A percentile compares a stretch with the other conserved stretches of the same genome.
Conservation (phyloP, 2,329 filamentous ascomycete genomes). For the Alternaria ventricosa region DNA sequence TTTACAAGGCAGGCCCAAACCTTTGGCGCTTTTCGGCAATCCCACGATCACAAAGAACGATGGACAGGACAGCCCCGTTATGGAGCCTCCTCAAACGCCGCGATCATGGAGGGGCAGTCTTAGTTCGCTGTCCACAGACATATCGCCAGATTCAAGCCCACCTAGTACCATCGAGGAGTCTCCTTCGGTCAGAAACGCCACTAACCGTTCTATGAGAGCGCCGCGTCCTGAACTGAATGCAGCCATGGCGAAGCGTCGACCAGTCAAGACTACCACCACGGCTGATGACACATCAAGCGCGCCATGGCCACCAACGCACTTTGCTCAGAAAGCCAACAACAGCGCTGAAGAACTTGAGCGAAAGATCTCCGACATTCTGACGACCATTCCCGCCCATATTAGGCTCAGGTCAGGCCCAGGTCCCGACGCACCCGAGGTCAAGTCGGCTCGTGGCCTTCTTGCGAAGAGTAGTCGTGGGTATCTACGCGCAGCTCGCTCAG, state of each 20-base stretch:
- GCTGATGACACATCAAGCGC: constrained; percentile 18
- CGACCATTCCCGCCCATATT: constrained; percentile 79
- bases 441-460: constrained; percentile 32
- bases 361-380: constrained; percentile 80
- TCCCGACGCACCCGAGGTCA: constrained; percentile 40
- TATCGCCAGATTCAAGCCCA: constrained; percentile 43
- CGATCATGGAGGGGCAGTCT: constrained; percentile 38
- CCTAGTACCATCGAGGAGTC: constrained; percentile 42
- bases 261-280: constrained; percentile 49
- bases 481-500: constrained; percentile 42
- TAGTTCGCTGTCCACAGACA: constrained; percentile 37
- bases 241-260: constrained; percentile 51
- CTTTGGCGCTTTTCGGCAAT: constrained; percentile 19
- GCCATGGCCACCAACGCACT: constrained; percentile 47
- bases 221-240: constrained; percentile 52
- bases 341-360: constrained; percentile 71
- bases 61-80: constrained; percentile 13
- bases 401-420: constrained; percentile 62
- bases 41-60: constrained; percentile 29
- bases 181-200: constrained; percentile 41
- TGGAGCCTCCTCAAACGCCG: constrained; percentile 39
- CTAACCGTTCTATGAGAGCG: constrained; percentile 33
- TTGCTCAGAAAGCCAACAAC: constrained; percentile 33
- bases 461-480: constrained; percentile 39
- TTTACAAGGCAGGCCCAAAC: constrained; percentile 4